These are phyloP conservation scores for Ilyonectria destructans DNA, from an alignment of 2,329 filamentous ascomycete genomes.

Conservation along the genomic window DNA sequence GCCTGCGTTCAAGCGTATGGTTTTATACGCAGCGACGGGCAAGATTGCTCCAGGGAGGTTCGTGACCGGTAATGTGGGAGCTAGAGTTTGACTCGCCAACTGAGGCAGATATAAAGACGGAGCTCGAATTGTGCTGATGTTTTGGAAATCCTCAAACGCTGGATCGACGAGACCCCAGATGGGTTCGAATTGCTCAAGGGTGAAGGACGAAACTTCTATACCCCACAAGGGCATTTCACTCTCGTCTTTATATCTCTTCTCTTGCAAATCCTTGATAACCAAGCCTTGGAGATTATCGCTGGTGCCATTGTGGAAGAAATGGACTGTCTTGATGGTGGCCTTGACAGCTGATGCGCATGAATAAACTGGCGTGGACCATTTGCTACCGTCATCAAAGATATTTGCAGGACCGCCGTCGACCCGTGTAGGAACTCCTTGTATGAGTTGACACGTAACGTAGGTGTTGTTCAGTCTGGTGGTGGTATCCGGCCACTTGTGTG, in stretches of 20 bases:
- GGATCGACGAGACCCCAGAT: slow-evolving; percentile 45
- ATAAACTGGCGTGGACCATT: slow-evolving; percentile 62
- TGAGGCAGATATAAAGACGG: slow-evolving; percentile 35
- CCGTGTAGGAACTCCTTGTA: slow-evolving; percentile 58
- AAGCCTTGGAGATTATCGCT: slow-evolving; percentile 53
- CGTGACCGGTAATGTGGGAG: slow-evolving; percentile 12
- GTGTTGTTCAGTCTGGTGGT: slow-evolving; percentile 32
- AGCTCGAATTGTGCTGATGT: slow-evolving; percentile 36
- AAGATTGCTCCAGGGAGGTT: slow-evolving; percentile 39
- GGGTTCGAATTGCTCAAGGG: slow-evolving; percentile 35
- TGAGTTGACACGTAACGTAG: slow-evolving; percentile 43
- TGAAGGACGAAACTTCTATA: slow-evolving; percentile 46
- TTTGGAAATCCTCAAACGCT: slow-evolving; percentile 34
- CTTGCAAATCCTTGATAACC: slow-evolving; percentile 51
- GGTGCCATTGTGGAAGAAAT: slow-evolving; percentile 61
- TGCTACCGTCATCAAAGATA: slow-evolving; percentile 58
- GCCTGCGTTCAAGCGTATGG: slow-evolving; percentile 21
- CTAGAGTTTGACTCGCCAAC: background rate
- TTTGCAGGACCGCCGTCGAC: slow-evolving; percentile 53
- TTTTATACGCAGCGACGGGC: slow-evolving; percentile 27
- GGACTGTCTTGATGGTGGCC: slow-evolving; percentile 63
- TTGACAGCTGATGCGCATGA: slow-evolving; percentile 60
- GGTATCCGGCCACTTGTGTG: slow-evolving; percentile 14
- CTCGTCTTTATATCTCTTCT: slow-evolving; percentile 56
- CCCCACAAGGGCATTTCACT: slow-evolving; percentile 55